A percentile compares a stretch with the other conserved stretches of the same genome.
Conservation (phyloP, 441 rosid genomes). For the Cnidoscolus chayamansa region DNA sequence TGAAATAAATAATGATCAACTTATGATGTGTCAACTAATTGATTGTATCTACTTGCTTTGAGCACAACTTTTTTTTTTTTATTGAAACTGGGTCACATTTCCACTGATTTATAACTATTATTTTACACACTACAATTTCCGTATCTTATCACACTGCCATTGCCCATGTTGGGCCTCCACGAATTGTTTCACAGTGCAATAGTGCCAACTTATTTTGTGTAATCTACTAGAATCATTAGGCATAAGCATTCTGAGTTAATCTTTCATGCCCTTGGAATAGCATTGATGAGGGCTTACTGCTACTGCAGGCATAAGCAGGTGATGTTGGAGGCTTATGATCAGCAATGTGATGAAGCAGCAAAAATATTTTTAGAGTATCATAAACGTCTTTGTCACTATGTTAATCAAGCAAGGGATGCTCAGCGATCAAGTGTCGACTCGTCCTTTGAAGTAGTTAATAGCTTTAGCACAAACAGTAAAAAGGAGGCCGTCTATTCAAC, state of each 20-base stretch:
- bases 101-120: neutral
- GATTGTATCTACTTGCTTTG: neutral
- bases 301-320: constrained; percentile 79
- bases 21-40: neutral
- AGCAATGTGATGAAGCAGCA: constrained; percentile 90
- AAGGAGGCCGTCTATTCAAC: constrained; percentile 89
- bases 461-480: constrained; percentile 43
- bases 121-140: neutral
- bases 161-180: neutral
- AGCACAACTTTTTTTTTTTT: neutral
- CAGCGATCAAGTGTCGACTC: constrained; percentile 54
- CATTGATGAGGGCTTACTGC: constrained; percentile 15
- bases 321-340: constrained; percentile 82
- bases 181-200: neutral
- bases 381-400: constrained; percentile 62
- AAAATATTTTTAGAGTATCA: constrained; percentile 89
- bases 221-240: neutral
- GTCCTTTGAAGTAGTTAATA: constrained; percentile 53
- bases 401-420: constrained; percentile 80
- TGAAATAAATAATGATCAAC: neutral
- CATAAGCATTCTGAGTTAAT: neutral
- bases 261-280: neutral
- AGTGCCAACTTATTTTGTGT: neutral
- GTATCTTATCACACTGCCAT: neutral
- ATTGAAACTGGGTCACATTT: neutral